These are phyloP conservation scores for Pythium grandisporangium DNA, from an alignment of 352 stramenopile species.

Conservation along the genomic window DNA sequence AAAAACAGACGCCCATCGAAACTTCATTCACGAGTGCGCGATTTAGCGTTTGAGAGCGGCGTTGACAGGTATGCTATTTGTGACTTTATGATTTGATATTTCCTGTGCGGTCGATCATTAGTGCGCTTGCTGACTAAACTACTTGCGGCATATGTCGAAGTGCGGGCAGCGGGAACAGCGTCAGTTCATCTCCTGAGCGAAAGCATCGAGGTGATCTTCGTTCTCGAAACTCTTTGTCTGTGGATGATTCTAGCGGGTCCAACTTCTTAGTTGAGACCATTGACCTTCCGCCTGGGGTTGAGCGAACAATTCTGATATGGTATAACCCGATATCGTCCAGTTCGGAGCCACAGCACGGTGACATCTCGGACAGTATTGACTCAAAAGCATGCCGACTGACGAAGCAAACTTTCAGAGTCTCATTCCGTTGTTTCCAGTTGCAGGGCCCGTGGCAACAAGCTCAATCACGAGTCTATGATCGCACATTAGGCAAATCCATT, in stretches of 20 bases:
- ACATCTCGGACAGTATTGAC: slow-evolving; percentile 40
- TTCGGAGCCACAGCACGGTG: slow-evolving; percentile 2
- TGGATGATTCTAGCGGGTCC: slow-evolving; percentile 56
- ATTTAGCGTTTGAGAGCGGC: slow-evolving; percentile 64
- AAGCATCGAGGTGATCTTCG: slow-evolving; percentile 34
- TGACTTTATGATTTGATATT: slow-evolving; percentile 12
- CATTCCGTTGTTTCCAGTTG: slow-evolving; percentile 81
- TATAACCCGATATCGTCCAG: slow-evolving; percentile 45
- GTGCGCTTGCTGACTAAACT: background rate
- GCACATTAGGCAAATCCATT: slow-evolving; percentile 79
- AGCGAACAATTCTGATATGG: slow-evolving; percentile 86
- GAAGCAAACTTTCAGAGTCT: slow-evolving; percentile 85
- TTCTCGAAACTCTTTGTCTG: slow-evolving; percentile 25
- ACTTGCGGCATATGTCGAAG: slow-evolving; percentile 3
- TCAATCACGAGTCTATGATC: slow-evolving; percentile 79
- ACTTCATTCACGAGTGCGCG: slow-evolving; percentile 38
- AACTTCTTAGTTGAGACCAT: slow-evolving; percentile 87
- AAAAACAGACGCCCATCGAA: slow-evolving; percentile 46
- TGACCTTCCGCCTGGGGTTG: slow-evolving; percentile 74
- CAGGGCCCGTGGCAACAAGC: slow-evolving; percentile 82
- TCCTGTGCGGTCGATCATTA: too few relatives aligned
- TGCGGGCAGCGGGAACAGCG: slow-evolving; percentile 38
- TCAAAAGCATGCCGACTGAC: slow-evolving; percentile 71
- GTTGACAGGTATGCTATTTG: too few relatives aligned
- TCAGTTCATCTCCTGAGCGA: slow-evolving; percentile 71